Evolutionary conservation across 495 filamentous ascomycete genomes (phyloP), one percentile per base, ranked within the genome.

Genomic region (Daldinia vernicosa): DNA sequence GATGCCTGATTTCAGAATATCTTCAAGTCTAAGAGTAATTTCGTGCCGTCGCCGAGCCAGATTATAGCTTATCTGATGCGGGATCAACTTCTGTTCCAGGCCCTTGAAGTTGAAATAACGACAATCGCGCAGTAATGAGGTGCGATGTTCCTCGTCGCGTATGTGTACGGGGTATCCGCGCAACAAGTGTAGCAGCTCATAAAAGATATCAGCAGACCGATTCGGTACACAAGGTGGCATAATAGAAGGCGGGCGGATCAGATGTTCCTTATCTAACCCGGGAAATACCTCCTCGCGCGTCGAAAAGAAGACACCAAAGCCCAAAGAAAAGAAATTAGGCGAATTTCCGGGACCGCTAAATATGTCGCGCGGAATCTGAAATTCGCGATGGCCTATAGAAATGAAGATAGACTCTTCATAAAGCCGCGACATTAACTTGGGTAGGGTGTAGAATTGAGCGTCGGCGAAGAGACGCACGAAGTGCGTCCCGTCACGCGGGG

Each of bases 311-410:
- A 93, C 88, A 11, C 90, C 90, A 75, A 97, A 97, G 57, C 95
- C 95, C 6, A 99, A 87, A 6, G 93, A 89, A 83, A 99, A 99
- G 86, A 94, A 99, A 79, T 99, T 99, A 6, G 93, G 94, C 30
- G 89, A 89, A 78, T 99, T 93, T 4, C 95, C 95, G 11, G 92
- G 92, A 26, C 84, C 83, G 11, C 88, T 90, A 80, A 99, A 97
- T 64, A 97, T 85, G 71, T 97, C 93, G 32, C 93, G 90, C 3
- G 95, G 91, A 57, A 99, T 93, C 72, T 93, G 91, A 79, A 99
- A 99, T 71, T 93, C 86, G 24, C 85, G 87, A 60, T 90, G 88
- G 61, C 95, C 95, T 69, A 99, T 93, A 37, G 91, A 90, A 71
- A 97, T 93, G 81, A 91, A 95, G 77, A 97, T 96, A 71, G 92